Base-by-base conservation (phyloP, 75 land plant species). In the Cryptomeria japonica region DNA sequence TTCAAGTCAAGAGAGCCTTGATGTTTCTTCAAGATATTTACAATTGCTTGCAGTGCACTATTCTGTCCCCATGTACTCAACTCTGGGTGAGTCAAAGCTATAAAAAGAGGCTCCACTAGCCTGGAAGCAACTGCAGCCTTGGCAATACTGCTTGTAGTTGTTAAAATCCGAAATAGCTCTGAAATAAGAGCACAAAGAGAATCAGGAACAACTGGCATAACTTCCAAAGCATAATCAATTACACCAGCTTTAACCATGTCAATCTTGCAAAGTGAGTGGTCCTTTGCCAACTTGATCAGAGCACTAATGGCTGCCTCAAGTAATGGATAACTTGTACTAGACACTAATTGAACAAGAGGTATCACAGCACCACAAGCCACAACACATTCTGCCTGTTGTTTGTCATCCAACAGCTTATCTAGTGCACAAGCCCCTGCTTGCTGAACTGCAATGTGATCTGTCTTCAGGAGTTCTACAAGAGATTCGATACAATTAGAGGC, bases 201-300 rank as follows among this genome's bases (percentile, higher is more conserved):
- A 58, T 92, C 92, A 9, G 93, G 90, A 5, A 89, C 87, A 38
- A 56, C 85, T 1, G 90, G 83, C 11, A 92, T 72, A 61, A 88
- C 75, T 39, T 91, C 91, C 70, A 92, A 87, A 22, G 87, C 85
- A 25, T 89, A 89, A 37, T 91, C 93, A 41, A 92, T 91, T 61
- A 91, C 88, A 42, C 93, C 93, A 77, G 86, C 88, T 87, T 91
- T 91, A 11, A 89, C 93, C 93, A 92, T 92, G 37, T 92, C 93
- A 51, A 89, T 58, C 85, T 89, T 91, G 79, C 93, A 91, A 28
- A 85, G 58, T 14, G 90, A 83, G 36, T 90, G 84, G 77, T 87
- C 89, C 58, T 91, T 92, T 10, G 89, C 93, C 47, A 92, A 84
- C 77, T 92, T 92, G 55, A 92, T 90, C 19, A 92, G 92, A 36